Evolutionary conservation across 352 stramenopile species (phyloP).

Genomic region (Phytophthora sansomeana): DNA sequence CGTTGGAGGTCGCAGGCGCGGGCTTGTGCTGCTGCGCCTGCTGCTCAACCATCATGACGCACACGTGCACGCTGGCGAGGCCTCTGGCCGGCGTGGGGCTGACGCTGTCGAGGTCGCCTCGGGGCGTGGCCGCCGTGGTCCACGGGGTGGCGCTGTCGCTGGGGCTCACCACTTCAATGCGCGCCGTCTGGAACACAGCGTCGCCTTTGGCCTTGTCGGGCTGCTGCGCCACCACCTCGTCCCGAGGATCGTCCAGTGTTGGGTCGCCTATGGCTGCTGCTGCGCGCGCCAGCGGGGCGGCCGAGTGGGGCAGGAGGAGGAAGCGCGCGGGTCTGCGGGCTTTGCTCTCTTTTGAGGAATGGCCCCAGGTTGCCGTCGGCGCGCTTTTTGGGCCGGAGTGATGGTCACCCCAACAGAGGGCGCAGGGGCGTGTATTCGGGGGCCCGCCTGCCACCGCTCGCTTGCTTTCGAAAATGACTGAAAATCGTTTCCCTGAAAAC

Average conservation of each 20-base stretch:
- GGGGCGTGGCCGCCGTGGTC: slow-evolving; percentile 45
- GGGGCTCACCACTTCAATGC: slow-evolving; percentile 64
- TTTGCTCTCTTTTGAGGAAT: slow-evolving; percentile 68
- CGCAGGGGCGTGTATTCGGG: slow-evolving; percentile 48
- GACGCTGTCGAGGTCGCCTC: slow-evolving; percentile 35
- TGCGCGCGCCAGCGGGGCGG: slow-evolving; percentile 28
- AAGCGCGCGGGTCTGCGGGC: slow-evolving; percentile 23
- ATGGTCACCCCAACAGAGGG: slow-evolving; percentile 51
- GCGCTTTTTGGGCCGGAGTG: slow-evolving; percentile 44
- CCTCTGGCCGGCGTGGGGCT: slow-evolving; percentile 13
- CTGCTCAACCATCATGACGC: slow-evolving; percentile 72
- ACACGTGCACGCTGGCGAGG: slow-evolving; percentile 57
- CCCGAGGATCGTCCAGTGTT: slow-evolving; percentile 42
- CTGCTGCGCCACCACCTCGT: slow-evolving; percentile 50
- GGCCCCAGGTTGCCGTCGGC: slow-evolving; percentile 40
- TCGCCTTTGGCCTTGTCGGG: slow-evolving; percentile 35
- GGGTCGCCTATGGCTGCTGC: slow-evolving; percentile 57
- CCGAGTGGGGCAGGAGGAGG: not conserved
- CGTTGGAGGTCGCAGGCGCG: slow-evolving; percentile 11
- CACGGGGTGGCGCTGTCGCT: slow-evolving; percentile 54
- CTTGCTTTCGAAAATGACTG: slow-evolving; percentile 68
- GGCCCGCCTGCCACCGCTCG: slow-evolving; percentile 50
- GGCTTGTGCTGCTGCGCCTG: slow-evolving; percentile 45
- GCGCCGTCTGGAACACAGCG: slow-evolving; percentile 46
- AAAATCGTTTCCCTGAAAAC: slow-evolving; percentile 48